A percentile compares a stretch with the other conserved stretches of the same genome.
Evolutionary conservation across 73 alveolate genomes (phyloP).

Genomic region (Strombidium stylifer): DNA sequence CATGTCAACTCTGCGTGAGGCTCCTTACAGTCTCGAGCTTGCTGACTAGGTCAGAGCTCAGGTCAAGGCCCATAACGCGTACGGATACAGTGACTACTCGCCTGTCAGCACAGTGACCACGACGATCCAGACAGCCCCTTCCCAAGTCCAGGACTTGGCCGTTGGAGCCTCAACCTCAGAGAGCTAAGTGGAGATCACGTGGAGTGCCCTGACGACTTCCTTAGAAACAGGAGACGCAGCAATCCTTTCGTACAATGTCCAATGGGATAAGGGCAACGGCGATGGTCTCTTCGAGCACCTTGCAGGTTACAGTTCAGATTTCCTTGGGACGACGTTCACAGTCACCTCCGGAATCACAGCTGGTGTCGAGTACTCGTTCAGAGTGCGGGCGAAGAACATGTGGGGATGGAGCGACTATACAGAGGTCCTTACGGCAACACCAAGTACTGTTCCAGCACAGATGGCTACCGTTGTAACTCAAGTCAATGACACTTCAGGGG

Average conservation of each 20-base stretch:
- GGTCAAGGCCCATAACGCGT: slow-evolving; percentile 15
- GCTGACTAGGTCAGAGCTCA: slow-evolving; percentile 12
- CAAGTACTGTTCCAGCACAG: slow-evolving; percentile 23
- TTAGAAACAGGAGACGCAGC: slow-evolving; percentile 35
- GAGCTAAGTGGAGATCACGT: slow-evolving; percentile 8
- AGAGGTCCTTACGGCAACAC: slow-evolving; percentile 9
- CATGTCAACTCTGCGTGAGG: slow-evolving; percentile 5
- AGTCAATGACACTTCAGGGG: slow-evolving; percentile 36
- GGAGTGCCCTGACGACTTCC: slow-evolving; percentile 15
- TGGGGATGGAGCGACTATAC: slow-evolving; percentile 50
- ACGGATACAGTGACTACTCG: slow-evolving; percentile 28
- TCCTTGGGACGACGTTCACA: not conserved
- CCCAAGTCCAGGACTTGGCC: not conserved
- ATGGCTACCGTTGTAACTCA: slow-evolving; percentile 8
- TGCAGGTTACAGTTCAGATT: slow-evolving; percentile 13
- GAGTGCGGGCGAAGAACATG: slow-evolving; percentile 40
- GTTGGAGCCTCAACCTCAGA: slow-evolving; percentile 30
- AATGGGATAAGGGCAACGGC: slow-evolving; percentile 45
- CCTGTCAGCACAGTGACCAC: slow-evolving; percentile 9
- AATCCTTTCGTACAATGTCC: slow-evolving; percentile 22
- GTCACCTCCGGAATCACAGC: slow-evolving; percentile 22
- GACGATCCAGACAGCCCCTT: slow-evolving; percentile 24
- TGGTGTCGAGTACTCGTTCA: slow-evolving; percentile 37
- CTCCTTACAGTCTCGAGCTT: slow-evolving; percentile 21
- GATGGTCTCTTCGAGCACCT: slow-evolving; percentile 15